Evolutionary conservation across 2,329 filamentous ascomycete genomes (phyloP), one percentile per base, ranked within the genome.

Genomic region (Trichophyton mentagrophytes): DNA sequence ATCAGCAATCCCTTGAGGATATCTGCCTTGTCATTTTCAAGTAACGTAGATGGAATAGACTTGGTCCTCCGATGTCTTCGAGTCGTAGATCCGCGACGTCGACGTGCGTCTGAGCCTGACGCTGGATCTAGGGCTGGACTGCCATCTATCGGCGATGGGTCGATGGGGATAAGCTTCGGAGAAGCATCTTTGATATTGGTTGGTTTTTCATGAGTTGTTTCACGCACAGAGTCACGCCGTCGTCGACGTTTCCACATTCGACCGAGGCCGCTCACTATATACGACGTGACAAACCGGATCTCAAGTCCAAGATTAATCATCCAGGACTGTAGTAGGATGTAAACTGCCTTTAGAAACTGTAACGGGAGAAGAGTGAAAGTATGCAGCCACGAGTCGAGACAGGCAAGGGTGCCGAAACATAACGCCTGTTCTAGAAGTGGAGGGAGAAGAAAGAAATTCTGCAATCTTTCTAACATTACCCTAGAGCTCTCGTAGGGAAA

Each of bases 341-440:
- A 84, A 0, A 92, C 68, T 0, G 93, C 92, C 62, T 91, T 87
- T 60, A 88, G 72, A 67, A 99, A 97, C 1, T 93, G 83, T 62
- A 99, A 80, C 0, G 93, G 93, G 0, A 99, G 78, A 51, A 99
- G 96, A 0, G 93, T 99, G 67, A 99, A 95, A 0, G 90, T 95
- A 74, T 96, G 93, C 1, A 99, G 82, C 90, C 92, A 99, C 1
- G 92, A 88, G 71, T 99, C 93, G 4, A 99, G 79, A 73, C 93
- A 99, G 5, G 92, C 91, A 38, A 97, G 75, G 0, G 89, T 86
- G 5, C 93, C 93, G 74, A 99, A 97, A 62, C 85, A 84, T 4
- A 99, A 80, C 0, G 91, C 87, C 53, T 87, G 82, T 74, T 99
- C 93, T 3, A 99, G 79, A 63, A 87, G 88, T 0, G 84, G 82